Percentiles rank a stretch among this genome's conserved stretches.
Conservation (phyloP, 768 basidiomycete species). For the Podaxis pistillaris region DNA sequence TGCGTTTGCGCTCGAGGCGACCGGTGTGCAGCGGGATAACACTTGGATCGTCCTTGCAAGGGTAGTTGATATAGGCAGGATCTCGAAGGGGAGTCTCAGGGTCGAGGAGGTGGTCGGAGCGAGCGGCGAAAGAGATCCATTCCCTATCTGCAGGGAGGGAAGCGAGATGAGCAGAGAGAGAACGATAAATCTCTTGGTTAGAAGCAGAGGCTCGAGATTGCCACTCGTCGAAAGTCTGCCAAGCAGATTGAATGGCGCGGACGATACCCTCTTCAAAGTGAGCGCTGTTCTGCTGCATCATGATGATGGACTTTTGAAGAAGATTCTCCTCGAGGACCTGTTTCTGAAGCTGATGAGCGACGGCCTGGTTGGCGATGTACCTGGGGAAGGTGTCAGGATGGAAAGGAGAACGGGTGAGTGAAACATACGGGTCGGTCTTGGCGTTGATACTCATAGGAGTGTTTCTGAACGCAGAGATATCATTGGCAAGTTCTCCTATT, state of each 20-base stretch:
- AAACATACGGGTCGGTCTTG: constrained; percentile 78
- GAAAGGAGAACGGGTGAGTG: constrained; percentile 12
- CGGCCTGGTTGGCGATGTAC: constrained; percentile 68
- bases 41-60: constrained; percentile 85
- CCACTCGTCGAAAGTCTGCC: constrained; percentile 97
- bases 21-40: constrained; percentile 88
- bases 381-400: constrained; percentile 26
- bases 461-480: constrained; percentile 92
- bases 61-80: constrained; percentile 75
- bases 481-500: constrained; percentile 84
- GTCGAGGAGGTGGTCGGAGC: constrained; percentile 92
- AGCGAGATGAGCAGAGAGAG: constrained; percentile 71
- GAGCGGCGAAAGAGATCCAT: constrained; percentile 94
- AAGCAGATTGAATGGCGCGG: constrained; percentile 91
- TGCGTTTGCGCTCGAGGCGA: constrained; percentile 91
- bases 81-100: constrained; percentile 94
- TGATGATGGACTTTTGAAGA: constrained; percentile 94
- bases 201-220: constrained; percentile 73
- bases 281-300: constrained; percentile 97
- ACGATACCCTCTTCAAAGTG: constrained; percentile 98
- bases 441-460: constrained; percentile 84
- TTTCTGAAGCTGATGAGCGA: constrained; percentile 78
- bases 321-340: constrained; percentile 98
- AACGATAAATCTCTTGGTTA: constrained; percentile 73
- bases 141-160: constrained; percentile 84